Base-by-base conservation (phyloP, 129 eudicot genomes). In the Flaveria sonorensis region DNA sequence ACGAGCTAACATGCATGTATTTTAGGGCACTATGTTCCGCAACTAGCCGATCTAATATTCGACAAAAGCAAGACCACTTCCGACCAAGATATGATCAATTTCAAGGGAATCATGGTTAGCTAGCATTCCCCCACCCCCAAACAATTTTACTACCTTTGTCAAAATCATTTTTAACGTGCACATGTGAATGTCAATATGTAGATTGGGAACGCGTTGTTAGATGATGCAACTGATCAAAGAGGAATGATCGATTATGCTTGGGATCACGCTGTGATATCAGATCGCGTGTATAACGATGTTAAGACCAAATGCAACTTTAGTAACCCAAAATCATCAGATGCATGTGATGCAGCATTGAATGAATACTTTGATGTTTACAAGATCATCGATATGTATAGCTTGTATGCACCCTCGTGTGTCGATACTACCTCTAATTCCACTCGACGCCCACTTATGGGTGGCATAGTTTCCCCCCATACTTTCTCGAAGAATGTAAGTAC, bases 261-360 rank as follows among this genome's bases (percentile, higher is more conserved):
- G 90, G 87, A 87, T 80, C 98, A 94, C 39, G 98, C 98, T 0
- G 90, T 94, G 64, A 89, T 94, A 70, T 94, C 98, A 0, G 96
- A 94, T 67, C 71, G 73, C 10, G 76, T 89, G 18, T 88, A 84
- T 68, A 9, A 73, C 0, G 81, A 79, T 10, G 67, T 94, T 3
- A 83, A 84, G 68, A 60, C 4, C 2, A 55, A 72, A 4, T 94
- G 98, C 84, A 80, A 94, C 73, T 94, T 90, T 73, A 86, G 88
- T 9, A 10, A 5, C 12, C 42, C 66, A 11, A 57, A 75, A 63
- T 16, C 76, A 16, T 10, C 82, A 0, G 24, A 65, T 0, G 68
- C 52, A 1, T 94, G 98, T 77, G 55, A 82, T 77, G 16, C 32
- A 0, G 87, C 86, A 1, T 48, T 89, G 50, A 43, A 39, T 0